Evolutionary conservation across 345 rosid genomes (phyloP).

Genomic region (Brassica juncea): DNA sequence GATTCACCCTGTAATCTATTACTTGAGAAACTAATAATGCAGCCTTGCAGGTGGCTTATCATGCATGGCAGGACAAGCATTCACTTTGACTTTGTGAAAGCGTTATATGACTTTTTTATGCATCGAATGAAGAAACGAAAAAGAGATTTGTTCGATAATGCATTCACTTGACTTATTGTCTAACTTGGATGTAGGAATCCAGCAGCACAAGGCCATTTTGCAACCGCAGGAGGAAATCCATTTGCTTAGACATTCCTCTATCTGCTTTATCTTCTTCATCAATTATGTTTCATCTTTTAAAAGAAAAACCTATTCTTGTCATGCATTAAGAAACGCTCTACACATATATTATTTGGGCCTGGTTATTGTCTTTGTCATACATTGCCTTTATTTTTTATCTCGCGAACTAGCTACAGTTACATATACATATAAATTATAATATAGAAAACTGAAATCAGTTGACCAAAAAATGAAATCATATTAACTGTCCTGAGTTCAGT

Average conservation of each 20-base stretch:
- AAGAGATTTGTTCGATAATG: background rate
- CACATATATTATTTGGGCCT: background rate
- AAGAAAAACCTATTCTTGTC: constrained; percentile 16
- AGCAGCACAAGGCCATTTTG: constrained; percentile 69
- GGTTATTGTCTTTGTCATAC: too few species aligned
- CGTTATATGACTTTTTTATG: background rate
- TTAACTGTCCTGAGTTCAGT: too few species aligned
- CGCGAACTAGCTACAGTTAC: too few species aligned
- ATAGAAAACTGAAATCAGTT: too few species aligned
- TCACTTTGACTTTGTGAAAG: constrained; percentile 13
- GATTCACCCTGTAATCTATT: too few species aligned
- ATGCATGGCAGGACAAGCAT: constrained; percentile 60
- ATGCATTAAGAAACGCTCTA: background rate
- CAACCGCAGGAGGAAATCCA: constrained; percentile 84
- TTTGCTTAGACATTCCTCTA: constrained; percentile 53
- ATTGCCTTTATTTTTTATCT: too few species aligned
- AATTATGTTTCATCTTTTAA: background rate
- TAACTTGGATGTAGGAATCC: constrained; percentile 51
- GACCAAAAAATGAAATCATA: too few species aligned
- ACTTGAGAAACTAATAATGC: constrained; percentile 14
- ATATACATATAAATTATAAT: too few species aligned
- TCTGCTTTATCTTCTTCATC: constrained; percentile 11
- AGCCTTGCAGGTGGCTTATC: constrained; percentile 66
- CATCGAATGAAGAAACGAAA: background rate
- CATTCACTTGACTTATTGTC: background rate